Conservation (phyloP, 495 filamentous ascomycete species). For the Podospora didyma region DNA sequence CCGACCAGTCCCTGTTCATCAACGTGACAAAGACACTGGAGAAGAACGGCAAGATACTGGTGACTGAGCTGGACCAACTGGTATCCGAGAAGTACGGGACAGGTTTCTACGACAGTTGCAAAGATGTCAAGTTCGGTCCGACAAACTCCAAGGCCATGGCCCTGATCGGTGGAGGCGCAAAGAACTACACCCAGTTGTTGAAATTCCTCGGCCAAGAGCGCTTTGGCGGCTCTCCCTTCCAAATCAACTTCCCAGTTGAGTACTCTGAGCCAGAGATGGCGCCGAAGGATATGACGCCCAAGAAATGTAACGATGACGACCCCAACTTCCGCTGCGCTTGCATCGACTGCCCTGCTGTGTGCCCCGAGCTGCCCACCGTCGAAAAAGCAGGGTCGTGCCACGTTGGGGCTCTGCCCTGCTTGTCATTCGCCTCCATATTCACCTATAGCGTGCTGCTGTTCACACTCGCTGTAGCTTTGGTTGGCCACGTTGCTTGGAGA, state of each 20-base stretch:
- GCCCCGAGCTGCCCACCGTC: slow-evolving; percentile 73
- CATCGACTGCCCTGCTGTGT: slow-evolving; percentile 83
- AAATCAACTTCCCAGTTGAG: slow-evolving; percentile 83
- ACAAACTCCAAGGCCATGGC: slow-evolving; percentile 90
- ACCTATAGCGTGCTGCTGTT: slow-evolving; percentile 73
- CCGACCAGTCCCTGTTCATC: slow-evolving; percentile 90
- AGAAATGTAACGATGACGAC: slow-evolving; percentile 85
- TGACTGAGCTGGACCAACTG: slow-evolving; percentile 88
- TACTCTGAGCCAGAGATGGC: slow-evolving; percentile 61
- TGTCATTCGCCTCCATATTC: slow-evolving; percentile 87
- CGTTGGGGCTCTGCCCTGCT: slow-evolving; percentile 80
- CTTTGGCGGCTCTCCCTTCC: slow-evolving; percentile 85
- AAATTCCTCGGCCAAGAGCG: slow-evolving; percentile 93
- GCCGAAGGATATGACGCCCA: slow-evolving; percentile 60
- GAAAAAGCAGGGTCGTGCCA: slow-evolving; percentile 64
- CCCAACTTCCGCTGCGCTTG: slow-evolving; percentile 85
- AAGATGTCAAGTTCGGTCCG: slow-evolving; percentile 95
- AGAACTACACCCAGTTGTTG: slow-evolving; percentile 78
- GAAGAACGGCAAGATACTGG: slow-evolving; percentile 63
- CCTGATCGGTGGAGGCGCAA: slow-evolving; percentile 91
- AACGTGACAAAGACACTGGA: slow-evolving; percentile 78
- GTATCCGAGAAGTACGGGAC: slow-evolving; percentile 80
- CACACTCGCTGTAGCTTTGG: slow-evolving; percentile 59
- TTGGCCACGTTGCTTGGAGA: slow-evolving; percentile 69
- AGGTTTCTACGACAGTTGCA: slow-evolving; percentile 95